A percentile compares a stretch with the other conserved stretches of the same genome.
phyloP scores from a whole-genome alignment of 2,329 filamentous ascomycete genomes.

The Colletotrichum limetticola region DNA sequence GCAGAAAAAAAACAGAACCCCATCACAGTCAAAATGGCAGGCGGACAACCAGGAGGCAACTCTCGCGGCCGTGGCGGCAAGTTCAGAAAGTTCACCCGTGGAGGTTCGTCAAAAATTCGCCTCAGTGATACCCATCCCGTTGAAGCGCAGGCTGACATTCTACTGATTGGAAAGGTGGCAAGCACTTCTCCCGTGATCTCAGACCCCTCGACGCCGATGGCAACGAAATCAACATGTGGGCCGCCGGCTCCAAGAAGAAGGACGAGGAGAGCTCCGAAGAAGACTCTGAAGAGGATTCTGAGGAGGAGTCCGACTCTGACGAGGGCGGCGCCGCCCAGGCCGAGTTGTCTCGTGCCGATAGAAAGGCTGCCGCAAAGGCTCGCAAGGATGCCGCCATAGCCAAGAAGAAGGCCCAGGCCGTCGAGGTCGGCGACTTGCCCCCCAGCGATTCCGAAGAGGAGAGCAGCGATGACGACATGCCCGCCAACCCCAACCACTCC shows the following conservation, averaged over 20 bases:
- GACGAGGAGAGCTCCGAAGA: constrained; percentile 63
- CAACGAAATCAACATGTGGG: constrained; percentile 90
- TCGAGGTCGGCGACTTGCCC: constrained; percentile 88
- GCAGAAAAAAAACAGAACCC: constrained; percentile 26
- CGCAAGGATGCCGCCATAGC: constrained; percentile 91
- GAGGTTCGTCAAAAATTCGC: constrained; percentile 70
- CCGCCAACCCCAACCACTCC: constrained; percentile 92
- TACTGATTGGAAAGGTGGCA: constrained; percentile 70
- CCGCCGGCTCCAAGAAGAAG: constrained; percentile 62
- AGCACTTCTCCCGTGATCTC: constrained; percentile 93
- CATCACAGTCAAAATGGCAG: constrained; percentile 55
- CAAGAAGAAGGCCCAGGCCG: constrained; percentile 74
- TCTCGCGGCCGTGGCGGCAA: constrained; percentile 89
- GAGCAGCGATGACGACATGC: constrained; percentile 71
- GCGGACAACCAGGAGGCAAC: constrained; percentile 55
- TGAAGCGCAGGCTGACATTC: constrained; percentile 35
- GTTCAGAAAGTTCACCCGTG: constrained; percentile 92
- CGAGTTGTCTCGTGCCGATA: constrained; percentile 81
- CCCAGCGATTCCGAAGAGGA: constrained; percentile 75
- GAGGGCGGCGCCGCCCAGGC: constrained; percentile 61
- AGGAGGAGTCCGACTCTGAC: constrained; percentile 58
- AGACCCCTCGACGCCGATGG: constrained; percentile 90
- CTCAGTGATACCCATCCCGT: background rate
- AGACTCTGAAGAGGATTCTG: constrained; percentile 63
- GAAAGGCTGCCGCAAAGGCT: constrained; percentile 87